Percentiles rank a stretch among this genome's conserved stretches.
Conservation (phyloP, 1,284 basidiomycete species). For the Clitocybe nebularis region DNA sequence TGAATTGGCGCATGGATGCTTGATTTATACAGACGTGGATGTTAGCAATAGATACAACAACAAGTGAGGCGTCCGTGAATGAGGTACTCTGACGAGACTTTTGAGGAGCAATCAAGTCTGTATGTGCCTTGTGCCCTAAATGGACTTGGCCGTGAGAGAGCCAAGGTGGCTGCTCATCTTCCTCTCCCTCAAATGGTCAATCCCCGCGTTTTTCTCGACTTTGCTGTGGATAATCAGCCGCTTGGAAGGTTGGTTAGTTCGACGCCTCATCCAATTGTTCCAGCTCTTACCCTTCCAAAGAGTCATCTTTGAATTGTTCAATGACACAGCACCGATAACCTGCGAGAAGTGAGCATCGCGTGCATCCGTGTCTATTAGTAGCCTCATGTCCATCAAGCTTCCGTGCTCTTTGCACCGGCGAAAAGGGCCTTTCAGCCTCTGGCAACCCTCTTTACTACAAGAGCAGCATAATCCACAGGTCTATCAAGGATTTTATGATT, state of each 20-base stretch:
- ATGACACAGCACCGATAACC: slow-evolving; percentile 75
- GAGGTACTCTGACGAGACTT: no score
- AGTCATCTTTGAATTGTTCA: slow-evolving; percentile 80
- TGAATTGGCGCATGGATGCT: slow-evolving; percentile 57
- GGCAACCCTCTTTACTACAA: slow-evolving; percentile 80
- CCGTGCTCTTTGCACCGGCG: slow-evolving; percentile 84
- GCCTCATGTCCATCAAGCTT: slow-evolving; percentile 53
- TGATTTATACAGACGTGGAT: not conserved
- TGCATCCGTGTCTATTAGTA: slow-evolving; percentile 1
- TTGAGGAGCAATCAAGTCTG: no score
- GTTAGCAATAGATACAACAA: not conserved
- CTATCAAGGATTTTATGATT: slow-evolving; percentile 87
- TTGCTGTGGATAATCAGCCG: slow-evolving; percentile 48
- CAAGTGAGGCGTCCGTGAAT: not conserved
- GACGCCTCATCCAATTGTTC: not conserved
- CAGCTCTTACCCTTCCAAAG: slow-evolving; percentile 28
- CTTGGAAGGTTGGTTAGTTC: slow-evolving; percentile 50
- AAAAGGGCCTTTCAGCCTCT: slow-evolving; percentile 69
- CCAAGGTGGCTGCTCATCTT: not conserved
- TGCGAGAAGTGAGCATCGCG: slow-evolving; percentile 68
- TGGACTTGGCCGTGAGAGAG: slow-evolving; percentile 14
- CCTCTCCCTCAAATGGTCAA: slow-evolving; percentile 28
- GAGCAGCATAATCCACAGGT: slow-evolving; percentile 73
- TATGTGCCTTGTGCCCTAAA: not conserved
- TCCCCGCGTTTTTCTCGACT: slow-evolving; percentile 69